Base-by-base conservation (phyloP, 1,284 basidiomycete genomes). In the Binderoboletus segoi region DNA sequence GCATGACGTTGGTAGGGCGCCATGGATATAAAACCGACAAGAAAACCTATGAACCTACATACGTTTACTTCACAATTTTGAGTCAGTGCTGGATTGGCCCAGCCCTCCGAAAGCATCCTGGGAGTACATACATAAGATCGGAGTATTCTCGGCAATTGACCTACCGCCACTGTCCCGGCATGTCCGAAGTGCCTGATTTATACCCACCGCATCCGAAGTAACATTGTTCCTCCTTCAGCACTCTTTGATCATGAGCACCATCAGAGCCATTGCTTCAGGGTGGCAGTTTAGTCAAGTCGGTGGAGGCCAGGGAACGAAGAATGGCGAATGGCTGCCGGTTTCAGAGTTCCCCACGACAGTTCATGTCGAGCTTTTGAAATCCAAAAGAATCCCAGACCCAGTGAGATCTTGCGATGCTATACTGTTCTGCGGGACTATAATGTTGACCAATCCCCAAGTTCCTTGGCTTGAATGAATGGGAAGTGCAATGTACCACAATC, bases 381-480 rank as follows among this genome's bases (percentile, higher is more conserved):
- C 79, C 35, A 81, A 84, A 61, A 85, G 71, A 64, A 94, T 96
- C 32, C 86, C 88, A 30, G 90, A 96, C 73, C 92, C 93, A 32
- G 90, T 89, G 70, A 70, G 82, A 68, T n/a, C n/a, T n/a, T n/a
- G n/a, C n/a, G n/a, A 15, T 41, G 30, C 41, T 20, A n/a, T 44
- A n/a, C 0, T 49, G 37, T 23, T 48, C 21, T 33, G 44, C 12
- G 26, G 46, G 20, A 21, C 40, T 43, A 38, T 23, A n/a, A n/a
- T n/a, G 12, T 50, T 63, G 24, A 60, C 50, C 26, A 33, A 38
- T 53, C 32, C 48, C 16, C 50, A 59, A 91, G 86, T 89, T 89
- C 62, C 64, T 90, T 41, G 88, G 86, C 12, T 74, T 93, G 55
- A 82, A 89, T 59, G 94, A 96, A 71, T 93, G 89, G 86, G 87